Percentiles rank a stretch among this genome's conserved stretches.
Evolutionary conservation across 2,329 filamentous ascomycete species (phyloP).

Genomic region (Apiospora malaysiana): DNA sequence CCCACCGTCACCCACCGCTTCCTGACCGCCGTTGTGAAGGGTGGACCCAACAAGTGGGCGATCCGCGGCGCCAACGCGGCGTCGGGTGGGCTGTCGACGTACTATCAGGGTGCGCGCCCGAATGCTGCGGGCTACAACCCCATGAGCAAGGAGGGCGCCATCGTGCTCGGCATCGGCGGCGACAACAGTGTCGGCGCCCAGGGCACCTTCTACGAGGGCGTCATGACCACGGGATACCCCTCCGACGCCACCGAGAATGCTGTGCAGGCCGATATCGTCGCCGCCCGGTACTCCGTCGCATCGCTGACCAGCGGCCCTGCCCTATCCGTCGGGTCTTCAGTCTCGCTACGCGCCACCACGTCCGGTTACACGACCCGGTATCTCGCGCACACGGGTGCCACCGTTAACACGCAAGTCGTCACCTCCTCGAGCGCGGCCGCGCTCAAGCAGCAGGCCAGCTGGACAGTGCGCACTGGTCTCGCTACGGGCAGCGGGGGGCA

Average conservation of each 20-base stretch:
- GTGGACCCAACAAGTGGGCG: conserved; percentile 61
- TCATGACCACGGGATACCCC: conserved; percentile 67
- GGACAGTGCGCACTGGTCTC: conserved; percentile 60
- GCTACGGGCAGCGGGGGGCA: conserved; percentile 49
- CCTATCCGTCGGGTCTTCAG: conserved; percentile 53
- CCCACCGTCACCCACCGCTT: conserved; percentile 62
- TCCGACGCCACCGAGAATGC: conserved; percentile 62
- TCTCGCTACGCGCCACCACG: conserved; percentile 63
- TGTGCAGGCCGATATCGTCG: conserved; percentile 66
- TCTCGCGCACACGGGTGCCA: conserved; percentile 56
- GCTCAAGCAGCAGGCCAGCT: conserved; percentile 59
- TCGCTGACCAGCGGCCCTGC: conserved; percentile 54
- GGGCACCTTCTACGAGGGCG: conserved; percentile 70
- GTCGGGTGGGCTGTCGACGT: conserved; percentile 61
- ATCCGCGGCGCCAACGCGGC: conserved; percentile 63
- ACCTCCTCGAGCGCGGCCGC: conserved; percentile 53
- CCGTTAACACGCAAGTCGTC: conserved; percentile 61
- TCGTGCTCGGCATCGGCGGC: conserved; percentile 74
- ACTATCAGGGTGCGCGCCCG: conserved; percentile 63
- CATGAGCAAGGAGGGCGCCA: conserved; percentile 69
- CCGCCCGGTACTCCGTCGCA: conserved; percentile 58
- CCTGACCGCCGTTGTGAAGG: conserved; percentile 63
- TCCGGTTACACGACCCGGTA: conserved; percentile 59
- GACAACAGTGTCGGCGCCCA: conserved; percentile 66
- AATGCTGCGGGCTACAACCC: conserved; percentile 59